Evolutionary conservation across 139 green algal species (phyloP), one percentile per base, ranked within the genome.

Genomic region (Auxenochlorella pyrenoidosa): DNA sequence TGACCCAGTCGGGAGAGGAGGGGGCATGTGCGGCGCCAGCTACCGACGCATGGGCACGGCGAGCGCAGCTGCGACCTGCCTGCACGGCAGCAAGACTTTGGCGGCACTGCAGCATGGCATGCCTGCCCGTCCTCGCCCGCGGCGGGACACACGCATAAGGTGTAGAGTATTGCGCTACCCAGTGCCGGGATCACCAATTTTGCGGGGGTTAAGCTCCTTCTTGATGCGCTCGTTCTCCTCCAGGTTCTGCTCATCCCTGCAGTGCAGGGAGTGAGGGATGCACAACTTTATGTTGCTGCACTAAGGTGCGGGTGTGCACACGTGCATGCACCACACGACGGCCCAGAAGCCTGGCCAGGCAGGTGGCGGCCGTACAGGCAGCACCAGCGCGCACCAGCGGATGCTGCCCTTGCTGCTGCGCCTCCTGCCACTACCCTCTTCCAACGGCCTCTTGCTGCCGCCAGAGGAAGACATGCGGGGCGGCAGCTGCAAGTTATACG

Each of bases 181-280:
- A 54, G 47, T 54, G 30, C 2, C 16, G 15, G 40, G 15, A 40
- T 1, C 66, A 86, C 82, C 66, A 26, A 92, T 92, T 54, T 92
- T 90, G 36, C 41, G 68, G 1, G 90, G 90, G 82, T 92, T 92
- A 1, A 93, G 80, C 47, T 88, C 90, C 71, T 81, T 70, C 38
- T 93, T 92, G 26, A 93, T 90, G 28, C 44, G 36, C 54, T 93
- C 90, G 70, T 93, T 93, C 73, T 92, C 88, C 72, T 92, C 88
- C 59, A 93, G 58, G 75, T 93, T 93, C 47, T 73, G 54, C 65
- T 92, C 89, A 82, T 92, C 89, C 89, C 89, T 92, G 84, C 36
- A 58, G 34, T 15, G 21, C 32, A 19, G 47, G 32, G 32, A 47
- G 22, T 21, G 34, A 40, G 2, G 66, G 66, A 16, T 40, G 66